These are phyloP conservation scores for Ocimum tenuiflorum DNA, from an alignment of 257 asterid genomes.

Conservation along the genomic window DNA sequence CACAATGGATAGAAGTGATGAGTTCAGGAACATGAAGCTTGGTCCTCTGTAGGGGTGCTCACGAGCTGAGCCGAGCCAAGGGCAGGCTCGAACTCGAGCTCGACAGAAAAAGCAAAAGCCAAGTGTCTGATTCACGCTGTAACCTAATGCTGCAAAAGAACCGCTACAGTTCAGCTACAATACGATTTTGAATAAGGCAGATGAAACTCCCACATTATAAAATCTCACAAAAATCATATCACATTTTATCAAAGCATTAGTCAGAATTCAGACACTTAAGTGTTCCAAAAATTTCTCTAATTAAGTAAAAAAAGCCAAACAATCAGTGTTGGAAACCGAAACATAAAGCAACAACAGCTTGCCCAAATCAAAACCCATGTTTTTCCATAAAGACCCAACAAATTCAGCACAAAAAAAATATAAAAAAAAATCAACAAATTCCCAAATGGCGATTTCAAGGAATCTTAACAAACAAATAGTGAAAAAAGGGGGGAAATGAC, in stretches of 20 bases:
- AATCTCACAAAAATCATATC: background rate
- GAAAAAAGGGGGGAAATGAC: background rate
- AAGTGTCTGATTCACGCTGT: constrained; percentile 65
- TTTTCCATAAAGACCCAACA: constrained; percentile 5
- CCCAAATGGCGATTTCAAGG: background rate
- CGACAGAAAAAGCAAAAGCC: too few species aligned
- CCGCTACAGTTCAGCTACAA: too few species aligned
- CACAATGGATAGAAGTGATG: background rate
- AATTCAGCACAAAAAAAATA: background rate
- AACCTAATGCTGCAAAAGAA: constrained; percentile 56
- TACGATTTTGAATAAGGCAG: background rate
- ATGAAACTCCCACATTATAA: background rate
- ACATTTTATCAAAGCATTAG: background rate
- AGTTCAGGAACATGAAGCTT: background rate
- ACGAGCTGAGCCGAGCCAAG: too few species aligned
- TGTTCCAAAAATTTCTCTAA: background rate
- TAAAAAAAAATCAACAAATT: constrained; percentile 9
- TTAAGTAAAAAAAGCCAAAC: background rate
- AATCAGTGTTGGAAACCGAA: background rate
- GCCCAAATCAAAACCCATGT: background rate
- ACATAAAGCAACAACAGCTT: background rate
- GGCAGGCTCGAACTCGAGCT: too few species aligned
- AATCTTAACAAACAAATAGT: background rate
- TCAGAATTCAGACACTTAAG: background rate
- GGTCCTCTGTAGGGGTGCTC: too few species aligned